A percentile compares a stretch with the other conserved stretches of the same genome.
Evolutionary conservation across 2,329 filamentous ascomycete species (phyloP).

Genomic region (Sarocladium oryzae): DNA sequence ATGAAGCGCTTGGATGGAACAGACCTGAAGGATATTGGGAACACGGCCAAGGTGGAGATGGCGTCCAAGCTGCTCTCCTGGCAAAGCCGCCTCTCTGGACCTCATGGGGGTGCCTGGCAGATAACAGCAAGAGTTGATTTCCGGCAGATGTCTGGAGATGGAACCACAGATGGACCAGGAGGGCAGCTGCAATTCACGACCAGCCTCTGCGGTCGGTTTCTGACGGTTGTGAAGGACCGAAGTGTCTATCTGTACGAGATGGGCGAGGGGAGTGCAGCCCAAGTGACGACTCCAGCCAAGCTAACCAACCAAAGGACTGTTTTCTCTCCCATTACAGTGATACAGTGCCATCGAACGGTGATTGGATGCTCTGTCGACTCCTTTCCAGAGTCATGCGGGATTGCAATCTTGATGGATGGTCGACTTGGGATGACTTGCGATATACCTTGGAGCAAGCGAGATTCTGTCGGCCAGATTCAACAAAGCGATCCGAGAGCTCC

Average conservation of each 20-base stretch:
- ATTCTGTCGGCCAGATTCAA: too few relatives aligned
- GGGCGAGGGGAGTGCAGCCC: conserved; percentile 21
- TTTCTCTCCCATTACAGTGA: conserved; percentile 45
- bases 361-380: conserved; percentile 58
- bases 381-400: conserved; percentile 44
- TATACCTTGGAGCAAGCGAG: too few relatives aligned
- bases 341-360: conserved; percentile 51
- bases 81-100: neutral
- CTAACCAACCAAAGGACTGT: too few relatives aligned
- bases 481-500: conserved; percentile 15
- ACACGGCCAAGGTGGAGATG: neutral
- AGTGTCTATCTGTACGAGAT: conserved; percentile 50
- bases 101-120: neutral
- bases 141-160: neutral
- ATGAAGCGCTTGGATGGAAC: conserved; percentile 20
- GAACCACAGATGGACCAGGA: neutral
- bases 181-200: conserved; percentile 34
- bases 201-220: conserved; percentile 52
- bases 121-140: neutral
- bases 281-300: too few relatives aligned
- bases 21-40: conserved; percentile 10
- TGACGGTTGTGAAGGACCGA: conserved; percentile 47
- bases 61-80: neutral
- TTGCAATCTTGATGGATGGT: conserved; percentile 54
- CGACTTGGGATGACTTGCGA: conserved; percentile 57